Evolutionary conservation across 1,284 basidiomycete species (phyloP).

Genomic region (Ceratobasidium theobromae): DNA sequence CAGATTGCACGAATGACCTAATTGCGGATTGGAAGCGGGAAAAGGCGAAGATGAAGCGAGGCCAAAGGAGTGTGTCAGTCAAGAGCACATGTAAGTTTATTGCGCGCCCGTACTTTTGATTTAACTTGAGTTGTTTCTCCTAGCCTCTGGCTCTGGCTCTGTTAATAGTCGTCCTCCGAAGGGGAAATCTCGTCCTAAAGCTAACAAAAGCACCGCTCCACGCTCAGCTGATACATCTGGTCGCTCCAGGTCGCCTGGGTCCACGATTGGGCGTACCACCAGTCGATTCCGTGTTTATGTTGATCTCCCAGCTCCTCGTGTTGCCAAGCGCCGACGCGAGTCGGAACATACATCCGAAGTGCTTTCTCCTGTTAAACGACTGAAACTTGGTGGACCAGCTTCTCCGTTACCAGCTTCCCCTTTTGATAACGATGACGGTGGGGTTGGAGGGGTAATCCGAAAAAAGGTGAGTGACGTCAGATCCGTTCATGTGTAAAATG

Average conservation of each 20-base stretch:
- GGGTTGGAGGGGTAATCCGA: background rate
- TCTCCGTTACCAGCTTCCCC: conserved; percentile 20
- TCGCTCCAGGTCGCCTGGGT: background rate
- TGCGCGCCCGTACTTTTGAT: background rate
- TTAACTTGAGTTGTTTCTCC: background rate
- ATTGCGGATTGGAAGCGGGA: conserved; percentile 33
- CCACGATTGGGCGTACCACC: background rate
- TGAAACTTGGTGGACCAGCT: conserved; percentile 4
- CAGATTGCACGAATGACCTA: conserved; percentile 31
- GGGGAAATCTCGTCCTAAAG: background rate
- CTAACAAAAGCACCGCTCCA: background rate
- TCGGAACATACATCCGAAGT: background rate
- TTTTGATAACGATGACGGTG: conserved; percentile 24
- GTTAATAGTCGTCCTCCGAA: background rate
- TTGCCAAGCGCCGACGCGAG: conserved; percentile 16
- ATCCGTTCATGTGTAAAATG: background rate
- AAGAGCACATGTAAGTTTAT: conserved; percentile 12
- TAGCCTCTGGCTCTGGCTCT: background rate
- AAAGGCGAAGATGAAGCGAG: conserved; percentile 17
- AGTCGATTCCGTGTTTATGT: background rate
- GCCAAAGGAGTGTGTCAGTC: background rate
- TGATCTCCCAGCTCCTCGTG: background rate
- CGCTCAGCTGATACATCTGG: background rate
- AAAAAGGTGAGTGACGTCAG: conserved; percentile 8
- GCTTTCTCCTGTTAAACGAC: conserved; percentile 7